phyloP scores from a whole-genome alignment of 331 rosid species.

The Malus hybrid region DNA sequence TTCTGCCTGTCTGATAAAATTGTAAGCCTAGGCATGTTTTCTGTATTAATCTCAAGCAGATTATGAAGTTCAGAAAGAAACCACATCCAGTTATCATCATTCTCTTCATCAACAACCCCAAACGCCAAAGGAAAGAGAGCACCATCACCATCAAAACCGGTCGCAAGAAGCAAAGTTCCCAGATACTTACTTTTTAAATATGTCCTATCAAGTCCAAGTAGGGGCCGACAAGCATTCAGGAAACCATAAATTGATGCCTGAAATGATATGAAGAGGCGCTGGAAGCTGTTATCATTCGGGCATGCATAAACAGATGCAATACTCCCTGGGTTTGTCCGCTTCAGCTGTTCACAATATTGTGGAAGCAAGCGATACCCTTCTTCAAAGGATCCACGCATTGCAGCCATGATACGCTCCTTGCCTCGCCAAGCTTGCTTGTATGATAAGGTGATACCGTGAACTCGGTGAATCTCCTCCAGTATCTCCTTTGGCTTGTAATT shows the following conservation, averaged over 20 bases:
- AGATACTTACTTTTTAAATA: conserved; percentile 84
- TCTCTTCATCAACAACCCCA: conserved; percentile 94
- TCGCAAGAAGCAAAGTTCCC: conserved; percentile 76
- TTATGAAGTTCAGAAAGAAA: conserved; percentile 85
- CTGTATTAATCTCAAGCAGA: conserved; percentile 78
- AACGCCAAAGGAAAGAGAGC: conserved; percentile 82
- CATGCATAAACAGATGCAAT: conserved; percentile 79
- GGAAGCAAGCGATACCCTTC: conserved; percentile 92
- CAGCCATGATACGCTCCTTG: conserved; percentile 95
- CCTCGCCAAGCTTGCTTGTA: conserved; percentile 98
- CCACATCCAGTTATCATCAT: conserved; percentile 93
- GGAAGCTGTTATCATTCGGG: conserved; percentile 60
- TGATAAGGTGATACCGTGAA: conserved; percentile 85
- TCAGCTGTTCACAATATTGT: conserved; percentile 79
- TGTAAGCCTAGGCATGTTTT: conserved; percentile 90
- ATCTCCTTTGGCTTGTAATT: conserved; percentile 90
- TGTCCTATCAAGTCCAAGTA: conserved; percentile 80
- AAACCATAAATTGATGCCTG: conserved; percentile 87
- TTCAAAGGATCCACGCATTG: conserved; percentile 93
- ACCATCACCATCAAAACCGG: conserved; percentile 87
- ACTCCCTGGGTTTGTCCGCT: conserved; percentile 78
- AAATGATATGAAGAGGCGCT: conserved; percentile 77
- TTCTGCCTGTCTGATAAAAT: conserved; percentile 84
- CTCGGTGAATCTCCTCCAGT: conserved; percentile 83
- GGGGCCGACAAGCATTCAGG: conserved; percentile 76